phyloP scores from a whole-genome alignment of 805 yeast species.

The Candida hungchunana region DNA sequence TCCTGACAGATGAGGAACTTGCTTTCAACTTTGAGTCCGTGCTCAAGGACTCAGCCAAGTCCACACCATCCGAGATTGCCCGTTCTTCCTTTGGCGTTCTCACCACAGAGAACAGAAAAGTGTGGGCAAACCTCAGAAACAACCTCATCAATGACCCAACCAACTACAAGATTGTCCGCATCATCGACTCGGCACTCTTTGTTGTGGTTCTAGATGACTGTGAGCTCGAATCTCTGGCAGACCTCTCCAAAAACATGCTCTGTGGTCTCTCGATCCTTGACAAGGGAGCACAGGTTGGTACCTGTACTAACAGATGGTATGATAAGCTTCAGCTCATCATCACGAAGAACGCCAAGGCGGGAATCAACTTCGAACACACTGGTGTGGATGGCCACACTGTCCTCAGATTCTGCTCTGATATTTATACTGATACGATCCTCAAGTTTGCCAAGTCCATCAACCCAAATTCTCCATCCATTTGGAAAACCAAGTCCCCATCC shows the following conservation, averaged over 20 bases:
- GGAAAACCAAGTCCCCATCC: constrained; percentile 53
- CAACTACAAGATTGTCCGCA: constrained; percentile 67
- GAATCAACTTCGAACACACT: constrained; percentile 89
- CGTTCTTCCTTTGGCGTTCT: constrained; percentile 84
- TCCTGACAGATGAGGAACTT: constrained; percentile 71
- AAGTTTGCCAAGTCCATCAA: constrained; percentile 83
- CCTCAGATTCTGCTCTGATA: constrained; percentile 79
- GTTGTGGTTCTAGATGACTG: constrained; percentile 81
- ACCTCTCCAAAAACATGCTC: constrained; percentile 76
- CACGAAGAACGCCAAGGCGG: constrained; percentile 87
- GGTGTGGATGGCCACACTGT: constrained; percentile 97
- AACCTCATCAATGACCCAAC: constrained; percentile 41
- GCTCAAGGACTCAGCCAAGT: constrained; percentile 58
- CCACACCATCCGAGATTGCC: constrained; percentile 58
- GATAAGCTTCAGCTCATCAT: constrained; percentile 86
- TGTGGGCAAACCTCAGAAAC: constrained; percentile 78
- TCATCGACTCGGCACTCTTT: constrained; percentile 79
- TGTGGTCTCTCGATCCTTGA: constrained; percentile 80
- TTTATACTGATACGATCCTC: constrained; percentile 85
- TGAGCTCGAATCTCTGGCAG: constrained; percentile 52
- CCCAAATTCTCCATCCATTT: constrained; percentile 61
- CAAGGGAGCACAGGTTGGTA: constrained; percentile 87
- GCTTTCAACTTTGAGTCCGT: constrained; percentile 72
- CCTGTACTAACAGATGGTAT: constrained; percentile 93
- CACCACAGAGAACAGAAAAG: constrained; percentile 83